Base-by-base conservation (phyloP, 345 rosid genomes). In the Microcos paniculata region DNA sequence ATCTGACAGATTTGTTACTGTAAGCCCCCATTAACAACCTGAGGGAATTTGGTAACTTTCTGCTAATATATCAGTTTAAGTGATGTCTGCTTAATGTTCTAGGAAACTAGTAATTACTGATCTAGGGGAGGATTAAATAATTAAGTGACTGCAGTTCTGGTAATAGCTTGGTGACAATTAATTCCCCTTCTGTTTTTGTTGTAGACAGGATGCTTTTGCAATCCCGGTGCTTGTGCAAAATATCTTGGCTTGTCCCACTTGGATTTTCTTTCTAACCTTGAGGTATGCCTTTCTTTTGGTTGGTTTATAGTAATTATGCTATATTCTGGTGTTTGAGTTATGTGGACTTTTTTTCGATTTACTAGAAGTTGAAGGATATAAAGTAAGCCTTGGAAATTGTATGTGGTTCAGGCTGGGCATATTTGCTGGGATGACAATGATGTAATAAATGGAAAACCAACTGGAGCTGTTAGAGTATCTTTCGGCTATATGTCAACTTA, bases 131-230 rank as follows among this genome's bases (percentile, higher is more conserved):
- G 28, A 31, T 49, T 46, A 26, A 67, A 45, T 18, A 12, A 30
- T 10, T 19, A 69, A 48, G 38, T 73, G 62, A 63, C 24, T 15
- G 49, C 78, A 42, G 2, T 23, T 35, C 38, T 33, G 42, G 45
- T 21, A 45, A 46, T 72, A 6, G 62, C 45, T 45, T 64, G 42
- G 75, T 86, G 74, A 83, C 73, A 26, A 45, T 45, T 45, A 75
- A 46, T 46, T 73, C 23, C 24, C 66, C 19, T 45, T 77, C 38
- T 76, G 64, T 11, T 84, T 88, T 83, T 77, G 81, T 77, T 87
- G 72, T 89, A 96, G 99, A 93, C 99, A 84, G 99, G 99, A 80
- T 96, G 99, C 87, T 96, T 96, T 85, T 93, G 99, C 90, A 96
- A 95, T 85, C 99, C 99, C 19, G 99, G 99, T 68, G 97, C 99